Evolutionary conservation across 805 yeast species (phyloP), one percentile per base, ranked within the genome.

Genomic region (Starmerella sp.): DNA sequence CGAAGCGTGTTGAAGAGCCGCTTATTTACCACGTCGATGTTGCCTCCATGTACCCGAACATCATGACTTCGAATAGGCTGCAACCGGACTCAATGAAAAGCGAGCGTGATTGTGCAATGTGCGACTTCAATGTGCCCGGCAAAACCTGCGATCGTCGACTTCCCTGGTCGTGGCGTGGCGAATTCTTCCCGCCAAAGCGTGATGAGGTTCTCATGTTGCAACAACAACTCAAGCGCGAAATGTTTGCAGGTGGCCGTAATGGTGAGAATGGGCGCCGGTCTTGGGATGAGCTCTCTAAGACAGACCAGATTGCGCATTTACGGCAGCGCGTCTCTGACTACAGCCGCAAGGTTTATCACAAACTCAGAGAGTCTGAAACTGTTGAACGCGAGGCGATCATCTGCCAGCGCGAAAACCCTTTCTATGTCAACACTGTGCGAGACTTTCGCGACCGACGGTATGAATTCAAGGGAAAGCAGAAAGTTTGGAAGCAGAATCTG

Each of bases 121-220:
- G 99, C 73, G 98, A 93, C 63, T 95, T 89, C 71, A 93, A 93
- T 67, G 75, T 96, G 55, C 97, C 97, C 0, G 97, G 95, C 5
- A 93, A 93, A 65, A 77, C 76, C 10, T 93, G 99, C 73, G 98
- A 91, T 63, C 75, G 99, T 65, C 74, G 91, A 54, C 71, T 93
- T 54, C 86, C 90, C 0, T 93, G 99, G 99, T 77, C 95, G 6
- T 93, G 99, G 97, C 81, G 99, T 73, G 99, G 97, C 52, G 98
- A 93, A 63, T 95, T 76, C 64, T 85, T 76, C 60, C 97, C 98
- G 0, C 88, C 97, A 0, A 83, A 86, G 66, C 82, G 81, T 78
- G 89, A 84, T 65, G 98, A 93, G 65, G 91, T 93, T 67, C 79
- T 82, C 56, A 85, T 89, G 95, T 82, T 93, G 42, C 86, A 85